Evolutionary conservation across 352 stramenopile genomes (phyloP).

Genomic region (Phytopythium montanum): DNA sequence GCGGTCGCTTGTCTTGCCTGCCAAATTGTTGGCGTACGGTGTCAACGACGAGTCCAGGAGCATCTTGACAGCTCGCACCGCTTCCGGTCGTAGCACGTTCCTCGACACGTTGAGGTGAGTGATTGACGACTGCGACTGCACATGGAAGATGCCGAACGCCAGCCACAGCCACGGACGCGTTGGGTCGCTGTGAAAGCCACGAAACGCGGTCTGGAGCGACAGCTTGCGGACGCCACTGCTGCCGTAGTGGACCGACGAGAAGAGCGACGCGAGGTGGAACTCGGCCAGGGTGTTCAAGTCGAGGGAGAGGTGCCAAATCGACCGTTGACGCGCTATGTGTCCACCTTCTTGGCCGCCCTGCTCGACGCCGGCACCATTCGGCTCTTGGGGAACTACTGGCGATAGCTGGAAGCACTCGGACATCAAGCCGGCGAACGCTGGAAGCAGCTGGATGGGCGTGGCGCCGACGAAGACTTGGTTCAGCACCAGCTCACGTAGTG

Average conservation of each 20-base stretch:
- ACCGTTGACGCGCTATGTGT: no score
- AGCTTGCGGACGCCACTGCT: slow-evolving; percentile 15
- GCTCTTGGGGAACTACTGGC: neutral
- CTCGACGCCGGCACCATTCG: neutral
- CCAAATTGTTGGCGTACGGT: neutral
- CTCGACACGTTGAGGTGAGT: slow-evolving; percentile 32
- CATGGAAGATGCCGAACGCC: slow-evolving; percentile 24
- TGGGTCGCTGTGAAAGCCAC: slow-evolving; percentile 18
- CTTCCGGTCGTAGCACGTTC: slow-evolving; percentile 29
- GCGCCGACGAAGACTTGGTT: slow-evolving; percentile 15
- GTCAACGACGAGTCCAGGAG: neutral
- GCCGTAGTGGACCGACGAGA: slow-evolving; percentile 28
- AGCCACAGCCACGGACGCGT: slow-evolving; percentile 36
- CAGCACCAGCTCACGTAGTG: slow-evolving; percentile 23
- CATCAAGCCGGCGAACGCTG: slow-evolving; percentile 21
- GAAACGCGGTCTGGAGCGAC: slow-evolving; percentile 25
- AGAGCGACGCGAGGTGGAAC: slow-evolving; percentile 30
- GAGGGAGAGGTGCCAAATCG: slow-evolving; percentile 20
- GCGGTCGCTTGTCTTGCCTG: neutral
- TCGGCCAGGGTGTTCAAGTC: slow-evolving; percentile 24
- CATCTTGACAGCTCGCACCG: slow-evolving; percentile 15
- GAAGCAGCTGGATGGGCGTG: slow-evolving; percentile 6
- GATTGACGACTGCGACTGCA: slow-evolving; percentile 13
- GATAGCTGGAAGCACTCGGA: slow-evolving; percentile 21
- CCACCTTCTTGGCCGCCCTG: neutral